phyloP scores from a whole-genome alignment of 164 flowering plant genomes.

The Vitis amurensis region DNA sequence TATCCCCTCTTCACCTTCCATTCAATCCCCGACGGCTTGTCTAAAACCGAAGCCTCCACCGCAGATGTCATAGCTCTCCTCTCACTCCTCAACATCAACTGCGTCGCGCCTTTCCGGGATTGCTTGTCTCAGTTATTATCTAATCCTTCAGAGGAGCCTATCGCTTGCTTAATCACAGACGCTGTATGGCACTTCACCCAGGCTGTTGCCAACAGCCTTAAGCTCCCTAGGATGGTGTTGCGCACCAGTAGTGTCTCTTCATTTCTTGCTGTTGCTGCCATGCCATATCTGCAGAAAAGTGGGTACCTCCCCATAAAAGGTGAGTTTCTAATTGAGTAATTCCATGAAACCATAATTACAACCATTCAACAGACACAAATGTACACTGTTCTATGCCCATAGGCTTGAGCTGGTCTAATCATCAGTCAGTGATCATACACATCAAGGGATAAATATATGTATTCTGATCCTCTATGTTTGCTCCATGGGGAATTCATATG shows the following conservation, averaged over 20 bases:
- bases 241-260: constrained; percentile 23
- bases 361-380: too few relatives aligned
- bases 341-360: too few relatives aligned
- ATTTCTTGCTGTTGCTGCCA: constrained; percentile 8
- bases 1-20: constrained; percentile 33
- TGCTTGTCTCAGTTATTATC: constrained; percentile 20
- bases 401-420: too few relatives aligned
- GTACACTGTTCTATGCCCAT: too few relatives aligned
- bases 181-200: constrained; percentile 25
- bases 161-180: constrained; percentile 33
- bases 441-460: too few relatives aligned
- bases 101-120: constrained; percentile 22
- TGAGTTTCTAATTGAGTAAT: neutral
- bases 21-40: constrained; percentile 22
- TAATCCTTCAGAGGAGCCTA: neutral
- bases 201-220: constrained; percentile 22
- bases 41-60: neutral
- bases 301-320: constrained; percentile 26
- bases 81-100: constrained; percentile 13
- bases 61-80: neutral
- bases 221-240: constrained; percentile 31
- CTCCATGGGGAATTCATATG: too few relatives aligned
- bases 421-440: too few relatives aligned
- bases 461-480: too few relatives aligned
- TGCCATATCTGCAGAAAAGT: constrained; percentile 14